Base-by-base conservation (phyloP, 225 moss, liverwort and hornwort genomes). In the Pleurozium schreberi region DNA sequence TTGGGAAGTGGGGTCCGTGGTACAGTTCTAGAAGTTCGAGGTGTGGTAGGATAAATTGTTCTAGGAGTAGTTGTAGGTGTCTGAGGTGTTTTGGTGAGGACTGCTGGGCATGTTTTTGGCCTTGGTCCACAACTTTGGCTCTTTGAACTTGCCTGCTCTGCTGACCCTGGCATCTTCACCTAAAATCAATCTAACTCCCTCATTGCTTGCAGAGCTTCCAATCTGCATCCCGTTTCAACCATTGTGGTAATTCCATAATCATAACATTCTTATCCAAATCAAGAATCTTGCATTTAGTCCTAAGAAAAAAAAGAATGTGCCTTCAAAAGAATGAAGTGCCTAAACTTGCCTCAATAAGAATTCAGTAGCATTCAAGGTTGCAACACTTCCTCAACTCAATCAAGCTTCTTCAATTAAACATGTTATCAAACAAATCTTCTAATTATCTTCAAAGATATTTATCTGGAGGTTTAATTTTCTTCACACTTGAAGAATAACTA, bases 41-140 rank as follows among this genome's bases (percentile, higher is more conserved):
- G 84, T 0, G n/a, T 77, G 6, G 66, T 33, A 10, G 74, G 38
- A 42, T 40, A 57, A 70, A 42, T 50, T 57, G 65, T 36, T 67
- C 6, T 59, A 6, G 25, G 42, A 28, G 5, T n/a, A 30, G 5
- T 63, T 75, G 31, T 33, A 1, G 36, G 8, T 11, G 8, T 42
- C 1, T 0, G 19, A 0, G 8, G 18, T 28, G 77, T 31, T 68
- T 30, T 88, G 30, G 47, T 83, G 12, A 87, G 0, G 7, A 11
- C 11, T 38, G 61, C 75, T 5, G 93, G 89, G 30, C 93, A 93
- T 62, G 91, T 93, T 83, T 89, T 93, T 11, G 93, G 93, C 47
- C 91, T 83, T 1, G 49, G 11, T 80, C 88, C 93, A 81, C 27
- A 91, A 45, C 73, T 86, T 75, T 86, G 88, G 34, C 73, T 88